Evolutionary conservation across 2,329 filamentous ascomycete species (phyloP), one percentile per base, ranked within the genome.

Genomic region (Teratosphaeria zuluensis): DNA sequence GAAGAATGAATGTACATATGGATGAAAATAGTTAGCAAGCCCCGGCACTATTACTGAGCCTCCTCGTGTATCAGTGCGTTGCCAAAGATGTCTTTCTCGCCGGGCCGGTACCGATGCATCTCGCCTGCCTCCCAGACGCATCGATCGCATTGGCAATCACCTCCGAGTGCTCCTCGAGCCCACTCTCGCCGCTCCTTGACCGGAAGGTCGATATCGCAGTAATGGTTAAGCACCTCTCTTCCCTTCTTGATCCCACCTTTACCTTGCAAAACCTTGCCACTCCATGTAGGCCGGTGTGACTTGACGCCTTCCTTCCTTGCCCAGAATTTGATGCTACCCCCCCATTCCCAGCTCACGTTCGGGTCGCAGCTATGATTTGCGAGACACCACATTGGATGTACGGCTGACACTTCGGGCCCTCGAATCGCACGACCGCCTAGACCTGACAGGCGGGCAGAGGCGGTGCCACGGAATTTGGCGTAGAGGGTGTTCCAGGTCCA

Each of bases 301-400:
- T 81, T 74, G 4, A 87, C 77, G 42, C 83, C 77, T 62, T 80
- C 75, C 62, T 84, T 77, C 54, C 85, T 77, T 1, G 84, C 83
- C 78, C 78, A 84, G 60, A 94, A 83, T 38, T 83, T 81, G 81
- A 94, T 92, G 56, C 81, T 81, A 0, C 88, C 89, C 31, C 87
- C 85, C 90, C 92, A 96, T 68, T 95, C 89, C 94, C 94, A 99
- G 3, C 83, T 83, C 46, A 97, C 91, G 72, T 96, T 96, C 8
- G 94, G 94, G 70, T 96, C 86, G 74, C 94, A 99, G 72, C 91
- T 90, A 72, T 99, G 94, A 69, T 99, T 99, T 31, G 92, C 92
- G 32, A 97, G 80, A 74, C 92, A 97, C 91, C 94, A 99, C 66
- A 95, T 84, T 1, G 92, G 91, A 75, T 97, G 92, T 31, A 97